phyloP scores from a whole-genome alignment of 768 basidiomycete genomes.

The Mycena latifolia region DNA sequence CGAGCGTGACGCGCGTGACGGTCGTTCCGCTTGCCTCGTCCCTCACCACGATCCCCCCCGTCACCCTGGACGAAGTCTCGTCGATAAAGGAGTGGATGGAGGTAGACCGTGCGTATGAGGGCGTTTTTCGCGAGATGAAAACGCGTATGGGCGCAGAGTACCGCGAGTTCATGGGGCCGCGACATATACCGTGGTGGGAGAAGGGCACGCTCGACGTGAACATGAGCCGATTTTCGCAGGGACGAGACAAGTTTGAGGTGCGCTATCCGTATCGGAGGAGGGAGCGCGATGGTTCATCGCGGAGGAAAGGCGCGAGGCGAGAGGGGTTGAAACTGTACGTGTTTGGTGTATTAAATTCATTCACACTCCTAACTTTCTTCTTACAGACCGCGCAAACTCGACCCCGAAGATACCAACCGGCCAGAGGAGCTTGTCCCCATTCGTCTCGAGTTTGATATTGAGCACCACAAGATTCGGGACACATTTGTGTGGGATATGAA shows the following conservation, averaged over 20 bases:
- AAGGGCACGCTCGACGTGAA: constrained; percentile 57
- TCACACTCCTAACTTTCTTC: constrained; percentile 27
- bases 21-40: constrained; percentile 71
- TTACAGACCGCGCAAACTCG: constrained; percentile 68
- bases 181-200: constrained; percentile 71
- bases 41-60: constrained; percentile 63
- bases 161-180: constrained; percentile 56
- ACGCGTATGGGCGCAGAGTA: constrained; percentile 65
- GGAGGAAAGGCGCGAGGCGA: constrained; percentile 66
- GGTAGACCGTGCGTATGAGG: constrained; percentile 71
- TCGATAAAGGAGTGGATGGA: constrained; percentile 74
- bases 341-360: constrained; percentile 21
- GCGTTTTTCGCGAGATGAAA: constrained; percentile 60
- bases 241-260: constrained; percentile 66
- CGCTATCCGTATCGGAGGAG: constrained; percentile 54
- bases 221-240: constrained; percentile 54
- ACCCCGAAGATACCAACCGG: constrained; percentile 66
- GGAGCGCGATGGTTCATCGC: constrained; percentile 49
- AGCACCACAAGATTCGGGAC: constrained; percentile 93
- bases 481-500: constrained; percentile 98
- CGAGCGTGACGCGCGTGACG: constrained; percentile 69
- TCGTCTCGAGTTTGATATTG: constrained; percentile 96
- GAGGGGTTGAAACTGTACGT: constrained; percentile 86
- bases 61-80: constrained; percentile 63
- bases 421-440: constrained; percentile 93